Base-by-base conservation (phyloP, 1,284 basidiomycete species). In the Athelia sp. region DNA sequence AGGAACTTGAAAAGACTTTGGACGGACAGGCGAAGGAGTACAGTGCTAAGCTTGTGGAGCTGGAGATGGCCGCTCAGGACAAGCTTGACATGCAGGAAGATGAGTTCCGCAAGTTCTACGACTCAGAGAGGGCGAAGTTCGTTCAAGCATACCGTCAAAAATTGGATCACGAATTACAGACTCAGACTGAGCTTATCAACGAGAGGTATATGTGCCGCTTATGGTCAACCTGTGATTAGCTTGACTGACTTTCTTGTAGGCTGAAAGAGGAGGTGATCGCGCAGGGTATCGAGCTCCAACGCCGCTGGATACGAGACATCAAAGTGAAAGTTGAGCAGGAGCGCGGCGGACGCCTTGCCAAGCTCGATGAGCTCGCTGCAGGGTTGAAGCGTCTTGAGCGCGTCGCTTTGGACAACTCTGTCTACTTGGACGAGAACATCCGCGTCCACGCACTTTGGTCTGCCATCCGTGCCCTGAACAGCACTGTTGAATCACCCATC, bases 271-370 rank as follows among this genome's bases (percentile, higher is more conserved):
- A 97, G 66, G 93, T 99, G 51, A 81, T 98, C 44, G 88, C 93
- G 3, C 95, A 98, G 66, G 96, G 95, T 19, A 93, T 99, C 58
- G 96, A 98, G 72, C 83, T 98, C 43, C 96, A 99, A 67, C 84
- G 94, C 47, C 81, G 92, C 54, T 99, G 96, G 95, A 90, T 98
- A 51, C 84, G 91, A 43, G 93, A 98, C 50, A 88, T 99, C 77
- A 97, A 98, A 73, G 79, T 93, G 54, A 88, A 87, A 59, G 96
- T 99, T 51, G 96, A 99, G 71, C 83, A 93, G 62, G 97, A 99
- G 70, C 92, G 97, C 44, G 94, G 93, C 21, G 95, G 95, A 17
- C 88, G 96, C 53, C 79, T 99, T 10, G 90, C 93, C 53, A 97
- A 94, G 70, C 84, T 99, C 36, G 93, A 97, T 64, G 87, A 95